Evolutionary conservation across 116 monocot species (phyloP), one percentile per base, ranked within the genome.

Genomic region (Zostera marina): DNA sequence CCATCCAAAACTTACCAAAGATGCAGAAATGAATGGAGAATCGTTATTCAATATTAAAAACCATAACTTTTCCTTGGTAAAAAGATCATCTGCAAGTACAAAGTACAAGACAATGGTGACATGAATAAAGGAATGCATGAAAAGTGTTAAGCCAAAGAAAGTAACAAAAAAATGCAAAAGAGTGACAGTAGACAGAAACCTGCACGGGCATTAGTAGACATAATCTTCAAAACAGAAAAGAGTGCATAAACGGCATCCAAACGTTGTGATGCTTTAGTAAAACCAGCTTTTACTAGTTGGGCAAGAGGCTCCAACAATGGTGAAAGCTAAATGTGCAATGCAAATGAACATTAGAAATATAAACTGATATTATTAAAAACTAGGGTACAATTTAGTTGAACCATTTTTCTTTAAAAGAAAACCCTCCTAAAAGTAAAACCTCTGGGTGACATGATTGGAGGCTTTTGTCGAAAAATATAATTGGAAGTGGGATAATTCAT

Each of bases 221-320:
- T 71, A 53, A 87, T 72, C 22, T 58, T 58, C 58, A 58, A 39
- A 14, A 56, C 54, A 24, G 74, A 68, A 74, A 85, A 78, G 23
- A 96, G 71, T 9, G 85, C 85, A 73, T 96, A 96, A 44, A 96
- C 85, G 26, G 85, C 88, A 89, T 96, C 96, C 76, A 96, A 74
- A 60, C 75, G 77, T 67, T 89, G 89, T 44, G 88, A 60, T 66
- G 66, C 74, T 73, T 96, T 96, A 9, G 82, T 89, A 68, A 85
- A 82, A n/a, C 80, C 85, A 73, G 68, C 63, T 74, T 96, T 96
- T 17, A 82, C 79, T 39, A 96, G 56, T 53, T 82, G 96, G 59
- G 76, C 61, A 64, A 96, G 77, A 54, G 69, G 66, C 2, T 85
- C 96, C 65, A 82, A 22, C 47, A 96, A 73, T 67, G 73, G 78